Evolutionary conservation across 2,329 filamentous ascomycete genomes (phyloP), one percentile per base, ranked within the genome.

Genomic region (Microsporum canis): DNA sequence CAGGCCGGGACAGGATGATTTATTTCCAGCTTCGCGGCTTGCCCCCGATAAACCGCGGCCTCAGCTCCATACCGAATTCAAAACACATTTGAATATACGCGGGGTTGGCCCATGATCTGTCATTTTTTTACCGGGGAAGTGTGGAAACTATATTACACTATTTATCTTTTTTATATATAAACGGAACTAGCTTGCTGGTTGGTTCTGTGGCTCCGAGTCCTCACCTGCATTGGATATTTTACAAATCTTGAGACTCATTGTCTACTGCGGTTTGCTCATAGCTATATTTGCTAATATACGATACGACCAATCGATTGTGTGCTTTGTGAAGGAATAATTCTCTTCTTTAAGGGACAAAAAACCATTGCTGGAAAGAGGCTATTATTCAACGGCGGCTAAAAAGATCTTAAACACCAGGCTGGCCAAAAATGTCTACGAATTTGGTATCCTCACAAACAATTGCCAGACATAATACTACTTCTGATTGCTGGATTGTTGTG

Each of bases 401-500:
- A n/a, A 8, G 8, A 8, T 36, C 10, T 31, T 14, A 8, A 6
- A 12, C 12, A 10, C 4, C 31, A 6, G 29, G 17, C 39, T 33
- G 23, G 36, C 23, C 29, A 27, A 43, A 43, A 23, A 57, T 57
- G 55, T 14, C 55, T 43, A 27, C 23, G 12, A 60, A 47, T 23
- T 38, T 57, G 31, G 29, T 63, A 47, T 60, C 62, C 4, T 55
- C 58, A 38, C 51, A 49, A 56, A 58, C 60, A 34, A 49, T 59
- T 49, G 57, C 41, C 31, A 45, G 36, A 23, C 82, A 85, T 67
- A 80, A 76, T 60, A 75, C 70, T 10, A 66, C 74, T 38, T 67
- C 77, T 59, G 72, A 84, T 65, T 80, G 82, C 67, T 89, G 87
- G 87, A 81, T 88, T 62, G 84, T 87, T 17, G 80, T 89, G 27